Evolutionary conservation across 768 basidiomycete genomes (phyloP), one percentile per base, ranked within the genome.

Genomic region (Rhodotorula kratochvilovae): DNA sequence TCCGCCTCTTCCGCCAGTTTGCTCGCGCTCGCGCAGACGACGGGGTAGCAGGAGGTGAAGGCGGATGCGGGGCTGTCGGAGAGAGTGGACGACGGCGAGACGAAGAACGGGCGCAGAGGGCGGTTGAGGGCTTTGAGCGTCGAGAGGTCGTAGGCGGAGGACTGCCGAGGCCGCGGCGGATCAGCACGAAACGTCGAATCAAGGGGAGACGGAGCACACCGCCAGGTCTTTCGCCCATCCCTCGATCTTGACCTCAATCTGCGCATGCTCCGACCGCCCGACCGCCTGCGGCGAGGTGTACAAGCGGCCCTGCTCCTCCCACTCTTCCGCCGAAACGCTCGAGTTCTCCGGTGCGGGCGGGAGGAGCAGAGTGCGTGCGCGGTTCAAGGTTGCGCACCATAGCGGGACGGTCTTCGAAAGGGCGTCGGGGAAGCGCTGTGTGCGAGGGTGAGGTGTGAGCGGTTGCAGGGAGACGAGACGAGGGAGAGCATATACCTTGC

Each of bases 351-450:
- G 25, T 0, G 29, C 11, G 27, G 70, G 70, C 57, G 64, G 53
- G 10, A 75, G 50, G 16, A 75, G 67, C 23, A 33, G 46, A 15
- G 31, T 11, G 7, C 73, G 73, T 3, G 70, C 73, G 72, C 88
- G 61, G 77, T 95, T 97, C 71, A 95, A 83, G 10, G 92, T 90
- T 16, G 90, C 83, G 79, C 94, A 95, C 95, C 95, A 98, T 61
- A 94, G 89, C 0, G 94, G 94, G 2, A 97, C 84, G 0, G 93
- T 95, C 78, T 95, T 98, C 3, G 90, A 90, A 3, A 97, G 83
- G 0, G 94, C 92, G 73, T 98, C 95, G 2, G 95, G 95, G 59
- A 95, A 88, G 23, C 92, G 87, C 81, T 81, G 67, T 3, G 10
- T 3, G 21, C 10, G 19, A 3, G 57, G 10, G 12, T 6, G 25